Evolutionary conservation across 495 filamentous ascomycete species (phyloP), one percentile per base, ranked within the genome.

Genomic region (Elasticomyces elasticus): DNA sequence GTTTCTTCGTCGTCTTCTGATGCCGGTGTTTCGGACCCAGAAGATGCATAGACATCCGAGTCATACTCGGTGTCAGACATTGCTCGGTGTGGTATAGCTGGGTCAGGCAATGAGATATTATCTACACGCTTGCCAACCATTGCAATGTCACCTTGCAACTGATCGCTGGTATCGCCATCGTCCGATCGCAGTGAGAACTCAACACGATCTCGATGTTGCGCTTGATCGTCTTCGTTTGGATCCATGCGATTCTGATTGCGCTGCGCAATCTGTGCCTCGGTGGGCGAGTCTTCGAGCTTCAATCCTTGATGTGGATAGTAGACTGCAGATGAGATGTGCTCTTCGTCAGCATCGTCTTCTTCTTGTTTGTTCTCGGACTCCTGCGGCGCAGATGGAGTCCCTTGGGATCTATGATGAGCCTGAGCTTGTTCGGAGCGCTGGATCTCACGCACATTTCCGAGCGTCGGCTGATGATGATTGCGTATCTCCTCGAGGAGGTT

Each of bases 291-390:
- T 54, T 72, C 65, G 54, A 76, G 72, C 38, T 76, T 78, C 73
- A 62, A 77, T 77, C 49, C 77, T 76, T 69, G 81, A 72, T 97
- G 92, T 19, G 92, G 92, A 58, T 92, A 79, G 67, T 97, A 98
- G 49, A 95, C 74, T 11, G 91, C 91, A 37, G 91, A 96, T 9
- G 86, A 90, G 44, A 98, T 96, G 67, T 95, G 87, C 64, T 97
- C 92, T 65, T 89, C 81, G 22, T 86, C 86, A 38, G 87, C 89
- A 50, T 92, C 88, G 24, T 95, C 87, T 30, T 85, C 85, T 49
- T 86, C 85, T 62, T 78, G 75, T n/a, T 15, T 6, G 17, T 15
- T 10, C 11, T 15, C 12, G 17, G 17, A 11, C 2, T 43, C 22
- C 19, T 20, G 22, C 38, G 11, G 13, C 33, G 38, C 41, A 12